Percentiles rank a stretch among this genome's conserved stretches.
These are phyloP conservation scores for Chloranthus sessilifolius DNA, from an alignment of 164 flowering plant species.

Conservation along the genomic window DNA sequence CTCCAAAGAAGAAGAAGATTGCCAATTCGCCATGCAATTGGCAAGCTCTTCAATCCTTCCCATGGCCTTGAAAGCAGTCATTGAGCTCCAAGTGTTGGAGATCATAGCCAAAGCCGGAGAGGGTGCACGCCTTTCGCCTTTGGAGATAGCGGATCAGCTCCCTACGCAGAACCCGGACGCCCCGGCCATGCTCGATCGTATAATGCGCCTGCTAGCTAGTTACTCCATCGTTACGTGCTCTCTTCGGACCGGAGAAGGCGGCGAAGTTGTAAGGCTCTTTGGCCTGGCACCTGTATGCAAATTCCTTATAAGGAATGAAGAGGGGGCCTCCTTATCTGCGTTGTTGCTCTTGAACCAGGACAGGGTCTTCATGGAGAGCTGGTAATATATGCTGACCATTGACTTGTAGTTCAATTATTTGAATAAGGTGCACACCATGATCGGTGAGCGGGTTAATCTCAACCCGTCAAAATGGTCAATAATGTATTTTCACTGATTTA, in stretches of 20 bases:
- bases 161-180: slow-evolving; percentile 61
- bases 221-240: slow-evolving; percentile 48
- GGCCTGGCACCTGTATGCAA: slow-evolving; percentile 70
- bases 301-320: slow-evolving; percentile 59
- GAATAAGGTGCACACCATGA: no score
- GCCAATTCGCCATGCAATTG: slow-evolving; percentile 52
- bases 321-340: slow-evolving; percentile 62
- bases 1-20: slow-evolving; percentile 42
- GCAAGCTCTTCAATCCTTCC: slow-evolving; percentile 54
- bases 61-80: slow-evolving; percentile 57
- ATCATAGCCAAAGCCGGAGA: slow-evolving; percentile 50
- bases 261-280: slow-evolving; percentile 24
- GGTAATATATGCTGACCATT: no score
- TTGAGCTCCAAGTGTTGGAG: slow-evolving; percentile 65
- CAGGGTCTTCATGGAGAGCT: slow-evolving; percentile 86
- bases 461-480: no score
- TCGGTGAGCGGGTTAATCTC: no score
- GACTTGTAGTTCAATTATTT: no score
- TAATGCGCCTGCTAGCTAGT: slow-evolving; percentile 57
- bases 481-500: no score
- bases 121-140: slow-evolving; percentile 37
- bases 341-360: slow-evolving; percentile 76
- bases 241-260: slow-evolving; percentile 13
- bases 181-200: slow-evolving; percentile 58
- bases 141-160: slow-evolving; percentile 50